Percentiles rank a stretch among this genome's conserved stretches.
These are phyloP conservation scores for Clonostachys chloroleuca DNA, from an alignment of 2,329 filamentous ascomycete species.

Conservation along the genomic window DNA sequence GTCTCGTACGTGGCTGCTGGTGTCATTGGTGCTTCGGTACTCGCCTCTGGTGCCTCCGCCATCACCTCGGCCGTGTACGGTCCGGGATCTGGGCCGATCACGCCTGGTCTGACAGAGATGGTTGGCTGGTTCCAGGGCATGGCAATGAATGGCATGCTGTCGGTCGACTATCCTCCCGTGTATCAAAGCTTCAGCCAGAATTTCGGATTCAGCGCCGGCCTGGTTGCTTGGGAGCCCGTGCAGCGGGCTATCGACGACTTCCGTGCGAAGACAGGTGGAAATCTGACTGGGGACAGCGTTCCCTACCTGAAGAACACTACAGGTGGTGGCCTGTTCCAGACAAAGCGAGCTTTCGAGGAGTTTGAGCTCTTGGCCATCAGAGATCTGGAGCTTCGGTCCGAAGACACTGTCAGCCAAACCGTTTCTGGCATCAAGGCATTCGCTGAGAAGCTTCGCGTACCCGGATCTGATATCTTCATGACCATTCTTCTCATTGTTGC, in stretches of 20 bases:
- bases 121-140: slow-evolving; percentile 90
- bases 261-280: slow-evolving; percentile 75
- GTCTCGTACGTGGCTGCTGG: slow-evolving; percentile 82
- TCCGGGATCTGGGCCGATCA: slow-evolving; percentile 58
- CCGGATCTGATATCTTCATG: slow-evolving; percentile 92
- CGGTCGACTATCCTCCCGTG: slow-evolving; percentile 79
- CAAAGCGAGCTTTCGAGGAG: slow-evolving; percentile 48
- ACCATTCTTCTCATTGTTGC: slow-evolving; percentile 85
- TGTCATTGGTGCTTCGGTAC: slow-evolving; percentile 77
- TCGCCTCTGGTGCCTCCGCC: slow-evolving; percentile 69
- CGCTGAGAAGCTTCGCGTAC: slow-evolving; percentile 79
- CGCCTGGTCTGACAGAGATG: slow-evolving; percentile 81
- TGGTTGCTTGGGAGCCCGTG: slow-evolving; percentile 79
- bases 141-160: slow-evolving; percentile 95
- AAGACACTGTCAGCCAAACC: slow-evolving; percentile 30
- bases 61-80: slow-evolving; percentile 55
- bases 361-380: slow-evolving; percentile 49
- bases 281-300: slow-evolving; percentile 77
- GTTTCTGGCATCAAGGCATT: slow-evolving; percentile 79
- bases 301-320: slow-evolving; percentile 71
- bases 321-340: slow-evolving; percentile 26
- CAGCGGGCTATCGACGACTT: slow-evolving; percentile 83
- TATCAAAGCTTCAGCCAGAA: slow-evolving; percentile 90
- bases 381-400: slow-evolving; percentile 8
- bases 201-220: slow-evolving; percentile 84